Evolutionary conservation across 2,329 filamentous ascomycete genomes (phyloP).

Genomic region (Verticillium isaacii): DNA sequence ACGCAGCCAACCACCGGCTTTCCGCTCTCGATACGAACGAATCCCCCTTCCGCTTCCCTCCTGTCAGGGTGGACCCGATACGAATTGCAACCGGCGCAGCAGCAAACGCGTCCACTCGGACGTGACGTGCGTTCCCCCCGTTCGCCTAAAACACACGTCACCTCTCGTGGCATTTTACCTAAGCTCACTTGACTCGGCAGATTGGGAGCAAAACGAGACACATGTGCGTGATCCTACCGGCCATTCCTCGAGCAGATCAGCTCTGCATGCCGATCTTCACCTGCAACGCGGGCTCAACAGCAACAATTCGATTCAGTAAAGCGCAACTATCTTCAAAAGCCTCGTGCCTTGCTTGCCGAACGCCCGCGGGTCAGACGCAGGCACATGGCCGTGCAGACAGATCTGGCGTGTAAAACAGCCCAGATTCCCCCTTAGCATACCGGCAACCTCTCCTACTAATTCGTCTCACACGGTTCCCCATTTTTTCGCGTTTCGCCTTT

Average conservation of each 20-base stretch:
- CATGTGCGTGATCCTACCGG: background rate
- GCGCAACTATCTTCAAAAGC: background rate
- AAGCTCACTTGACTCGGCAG: background rate
- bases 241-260: background rate
- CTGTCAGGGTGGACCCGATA: background rate
- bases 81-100: background rate
- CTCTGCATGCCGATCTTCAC: too few species aligned
- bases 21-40: background rate
- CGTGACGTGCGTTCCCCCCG: background rate
- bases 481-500: background rate
- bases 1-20: background rate
- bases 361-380: background rate
- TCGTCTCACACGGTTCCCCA: background rate
- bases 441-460: background rate
- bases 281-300: too few species aligned
- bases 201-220: background rate
- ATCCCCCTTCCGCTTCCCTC: background rate
- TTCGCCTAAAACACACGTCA: background rate
- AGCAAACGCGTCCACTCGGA: background rate
- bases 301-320: background rate
- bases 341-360: background rate
- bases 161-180: background rate
- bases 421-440: background rate
- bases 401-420: background rate
- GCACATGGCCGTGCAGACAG: background rate